A percentile compares a stretch with the other conserved stretches of the same genome.
Evolutionary conservation across 73 alveolate genomes (phyloP).

Genomic region (Paraurostyla sp.): DNA sequence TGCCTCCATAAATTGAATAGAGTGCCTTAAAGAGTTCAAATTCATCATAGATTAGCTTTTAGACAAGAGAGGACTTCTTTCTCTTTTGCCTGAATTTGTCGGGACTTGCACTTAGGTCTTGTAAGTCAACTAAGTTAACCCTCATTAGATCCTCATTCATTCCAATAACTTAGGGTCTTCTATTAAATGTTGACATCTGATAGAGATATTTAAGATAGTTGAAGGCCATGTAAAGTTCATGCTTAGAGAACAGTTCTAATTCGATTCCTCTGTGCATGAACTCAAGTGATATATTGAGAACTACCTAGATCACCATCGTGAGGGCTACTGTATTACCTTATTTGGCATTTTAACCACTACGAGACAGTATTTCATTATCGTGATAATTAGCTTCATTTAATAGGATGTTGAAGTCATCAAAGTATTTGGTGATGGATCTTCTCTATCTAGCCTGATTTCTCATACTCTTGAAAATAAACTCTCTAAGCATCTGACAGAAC

Average conservation of each 20-base stretch:
- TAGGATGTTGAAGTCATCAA: conserved; percentile 71
- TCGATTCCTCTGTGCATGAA: conserved; percentile 64
- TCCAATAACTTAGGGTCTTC: conserved; percentile 55
- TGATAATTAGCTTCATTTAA: conserved; percentile 63
- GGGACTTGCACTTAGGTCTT: conserved; percentile 20
- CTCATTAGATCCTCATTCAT: conserved; percentile 59
- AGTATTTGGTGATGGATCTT: conserved; percentile 46
- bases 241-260: conserved; percentile 66
- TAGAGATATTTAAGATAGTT: conserved; percentile 22
- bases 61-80: conserved; percentile 42
- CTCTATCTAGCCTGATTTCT: conserved; percentile 70
- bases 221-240: conserved; percentile 63
- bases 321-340: conserved; percentile 66
- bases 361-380: conserved; percentile 41
- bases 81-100: conserved; percentile 61
- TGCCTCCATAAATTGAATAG: conserved; percentile 29
- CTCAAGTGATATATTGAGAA: conserved; percentile 24
- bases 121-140: conserved; percentile 15
- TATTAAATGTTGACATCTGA: conserved; percentile 36
- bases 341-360: conserved; percentile 4
- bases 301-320: conserved; percentile 58
- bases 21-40: conserved; percentile 60
- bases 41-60: conserved; percentile 66
- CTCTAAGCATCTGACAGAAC: conserved; percentile 63
- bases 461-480: conserved; percentile 27